Evolutionary conservation across 352 stramenopile species (phyloP), one percentile per base, ranked within the genome.

Genomic region (Globisporangium nunn): DNA sequence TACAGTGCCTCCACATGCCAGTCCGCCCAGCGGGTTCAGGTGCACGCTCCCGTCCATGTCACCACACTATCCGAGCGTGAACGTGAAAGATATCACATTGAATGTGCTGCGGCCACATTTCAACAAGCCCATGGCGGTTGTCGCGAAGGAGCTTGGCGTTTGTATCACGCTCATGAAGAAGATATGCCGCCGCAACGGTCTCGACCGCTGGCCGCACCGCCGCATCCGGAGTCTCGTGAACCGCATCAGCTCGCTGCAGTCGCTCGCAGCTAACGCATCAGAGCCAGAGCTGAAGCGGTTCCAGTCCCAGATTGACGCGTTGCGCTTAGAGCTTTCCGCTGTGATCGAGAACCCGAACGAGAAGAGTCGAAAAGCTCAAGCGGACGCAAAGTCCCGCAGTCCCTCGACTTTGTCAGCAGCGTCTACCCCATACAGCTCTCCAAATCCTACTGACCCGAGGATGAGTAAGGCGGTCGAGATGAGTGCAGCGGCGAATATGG

Each of bases 161-260:
- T 93, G 83, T 54, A 91, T 93, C 64, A 93, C 83, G 48, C 67
- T 93, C 49, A 88, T 93, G 77, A 93, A 93, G 68, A 93, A 93
- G 52, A 93, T 93, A 52, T 93, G 83, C 52, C 80, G 83, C 39
- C 76, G 78, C 58, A 93, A 93, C 58, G 83, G 83, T 8, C 75
- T 93, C 49, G 64, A 80, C 46, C 83, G 83, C 8, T 93, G 83
- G 83, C 83, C 83, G n/a, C 83, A 93, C 53, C 75, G 83, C 46
- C 76, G 78, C 31, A 93, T 93, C 59, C 80, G 80, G 31, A 89
- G 78, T 48, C 77, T 93, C 35, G 79, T 90, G 46, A 93, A 93
- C 62, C 74, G 81, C 15, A 93, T 93, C 51, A 87, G 74, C 41
- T 87, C 78, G 52, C 61, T 91, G 5, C 78, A 93, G 56, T 72